Evolutionary conservation across 2,329 filamentous ascomycete genomes (phyloP), one percentile per base, ranked within the genome.

Genomic region (Diaporthe batatas): DNA sequence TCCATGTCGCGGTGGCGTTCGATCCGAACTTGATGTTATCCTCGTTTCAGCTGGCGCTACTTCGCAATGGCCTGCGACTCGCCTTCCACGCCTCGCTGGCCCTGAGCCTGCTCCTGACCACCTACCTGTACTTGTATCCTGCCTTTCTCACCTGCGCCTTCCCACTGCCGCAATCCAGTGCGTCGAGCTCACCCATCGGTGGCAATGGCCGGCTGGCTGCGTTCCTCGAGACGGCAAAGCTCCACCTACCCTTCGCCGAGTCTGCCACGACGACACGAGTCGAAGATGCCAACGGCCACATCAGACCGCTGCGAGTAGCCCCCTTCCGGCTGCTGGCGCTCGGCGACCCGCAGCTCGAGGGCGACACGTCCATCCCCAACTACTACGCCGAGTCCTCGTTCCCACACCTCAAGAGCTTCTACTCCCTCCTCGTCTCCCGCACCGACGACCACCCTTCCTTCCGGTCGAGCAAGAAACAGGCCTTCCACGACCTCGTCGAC

Each of bases 261-360:
- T 18, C 42, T 2, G 29, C n/a, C 76, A 76, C 73, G 71, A 36
- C 53, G 7, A 59, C 49, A 29, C 32, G 62, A 73, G 79, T 77
- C 16, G 62, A 77, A 39, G 65, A 73, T 55, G 47, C 69, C 10
- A 42, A 62, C 12, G 59, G 59, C 73, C 76, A 75, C 57, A 78
- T 71, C 65, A 76, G 62, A 11, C 72, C 76, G 77, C 77, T 73
- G 57, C 78, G 75, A 70, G 76, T 80, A 42, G 94, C 94, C 4
- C 94, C 95, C 0, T 98, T 98, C 79, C 90, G 96, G 72, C 90
- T 98, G 3, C 91, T 98, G 18, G 91, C 95, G 1, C 89, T 98
- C 29, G 96, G 93, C 74, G 96, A 98, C 81, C 96, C 96, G 6
- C 96, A 98, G 81, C 89, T 98, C 70, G 96, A 98, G 83, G 96